Evolutionary conservation across 306 rosid genomes (phyloP).

Genomic region (Rubus idaeus): DNA sequence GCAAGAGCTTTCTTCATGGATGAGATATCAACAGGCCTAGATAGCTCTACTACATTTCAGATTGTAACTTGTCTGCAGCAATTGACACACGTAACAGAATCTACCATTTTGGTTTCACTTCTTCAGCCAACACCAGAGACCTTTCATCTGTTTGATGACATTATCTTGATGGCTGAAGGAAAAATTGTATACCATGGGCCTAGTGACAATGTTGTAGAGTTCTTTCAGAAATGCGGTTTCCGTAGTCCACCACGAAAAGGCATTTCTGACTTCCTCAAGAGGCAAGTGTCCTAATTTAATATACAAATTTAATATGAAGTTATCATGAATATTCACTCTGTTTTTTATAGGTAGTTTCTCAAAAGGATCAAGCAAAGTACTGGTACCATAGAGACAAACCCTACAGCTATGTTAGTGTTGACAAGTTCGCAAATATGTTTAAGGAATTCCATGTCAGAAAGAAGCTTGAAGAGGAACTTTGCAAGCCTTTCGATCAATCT

Average conservation of each 20-base stretch:
- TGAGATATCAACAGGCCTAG: too few species aligned
- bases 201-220: conserved; percentile 32
- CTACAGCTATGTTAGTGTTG: conserved; percentile 39
- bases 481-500: conserved; percentile 39
- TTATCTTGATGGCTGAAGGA: conserved; percentile 62
- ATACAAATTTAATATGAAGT: neutral
- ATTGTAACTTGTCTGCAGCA: conserved; percentile 31
- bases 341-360: conserved; percentile 46
- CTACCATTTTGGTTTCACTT: conserved; percentile 59
- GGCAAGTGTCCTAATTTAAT: conserved; percentile 25
- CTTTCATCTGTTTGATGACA: conserved; percentile 62
- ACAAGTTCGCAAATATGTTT: conserved; percentile 38
- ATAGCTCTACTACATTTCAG: too few species aligned
- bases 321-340: neutral
- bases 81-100: conserved; percentile 48
- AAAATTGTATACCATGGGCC: conserved; percentile 66
- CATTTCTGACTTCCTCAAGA: conserved; percentile 65
- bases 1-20: too few species aligned
- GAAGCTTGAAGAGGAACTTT: conserved; percentile 42
- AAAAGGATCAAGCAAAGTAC: conserved; percentile 54
- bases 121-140: conserved; percentile 74
- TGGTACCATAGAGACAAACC: conserved; percentile 41
- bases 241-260: conserved; percentile 54
- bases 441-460: conserved; percentile 35
- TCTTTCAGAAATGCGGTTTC: conserved; percentile 52